Evolutionary conservation across 1,284 basidiomycete species (phyloP).

Genomic region (Rugosomyces carneus): DNA sequence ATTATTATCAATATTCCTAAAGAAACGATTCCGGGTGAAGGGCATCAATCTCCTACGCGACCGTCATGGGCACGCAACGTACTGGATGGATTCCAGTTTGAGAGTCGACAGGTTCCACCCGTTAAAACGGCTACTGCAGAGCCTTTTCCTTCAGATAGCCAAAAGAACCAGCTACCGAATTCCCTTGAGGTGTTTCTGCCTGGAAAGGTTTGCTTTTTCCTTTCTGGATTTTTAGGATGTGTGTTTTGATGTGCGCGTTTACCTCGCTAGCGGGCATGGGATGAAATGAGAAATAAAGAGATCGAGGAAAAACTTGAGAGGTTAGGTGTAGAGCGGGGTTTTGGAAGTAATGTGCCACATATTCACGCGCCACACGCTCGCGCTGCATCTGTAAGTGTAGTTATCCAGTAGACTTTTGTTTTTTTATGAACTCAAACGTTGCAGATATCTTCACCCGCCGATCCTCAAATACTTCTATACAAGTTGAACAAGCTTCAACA

Average conservation of each 20-base stretch:
- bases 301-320: slow-evolving; percentile 77
- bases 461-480: slow-evolving; percentile 70
- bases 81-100: slow-evolving; percentile 36
- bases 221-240: not conserved
- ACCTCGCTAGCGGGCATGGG: slow-evolving; percentile 56
- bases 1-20: slow-evolving; percentile 64
- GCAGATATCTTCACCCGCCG: slow-evolving; percentile 80
- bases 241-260: not conserved
- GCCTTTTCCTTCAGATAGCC: slow-evolving; percentile 55
- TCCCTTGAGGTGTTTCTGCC: slow-evolving; percentile 76
- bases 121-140: slow-evolving; percentile 51
- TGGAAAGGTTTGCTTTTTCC: slow-evolving; percentile 51
- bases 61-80: slow-evolving; percentile 60
- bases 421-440: slow-evolving; percentile 17
- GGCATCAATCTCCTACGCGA: slow-evolving; percentile 38
- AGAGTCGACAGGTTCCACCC: slow-evolving; percentile 30
- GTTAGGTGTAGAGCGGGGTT: slow-evolving; percentile 67
- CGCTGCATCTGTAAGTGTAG: slow-evolving; percentile 63
- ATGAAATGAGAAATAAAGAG: slow-evolving; percentile 55
- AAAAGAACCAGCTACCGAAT: slow-evolving; percentile 48
- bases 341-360: slow-evolving; percentile 47
- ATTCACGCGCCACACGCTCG: slow-evolving; percentile 69
- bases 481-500: slow-evolving; percentile 78
- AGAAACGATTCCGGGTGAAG: slow-evolving; percentile 48
- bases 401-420: slow-evolving; percentile 1